A percentile compares a stretch with the other conserved stretches of the same genome.
Evolutionary conservation across 192 early-diverging fungal genomes (phyloP).

Genomic region (Podila clonocystis): DNA sequence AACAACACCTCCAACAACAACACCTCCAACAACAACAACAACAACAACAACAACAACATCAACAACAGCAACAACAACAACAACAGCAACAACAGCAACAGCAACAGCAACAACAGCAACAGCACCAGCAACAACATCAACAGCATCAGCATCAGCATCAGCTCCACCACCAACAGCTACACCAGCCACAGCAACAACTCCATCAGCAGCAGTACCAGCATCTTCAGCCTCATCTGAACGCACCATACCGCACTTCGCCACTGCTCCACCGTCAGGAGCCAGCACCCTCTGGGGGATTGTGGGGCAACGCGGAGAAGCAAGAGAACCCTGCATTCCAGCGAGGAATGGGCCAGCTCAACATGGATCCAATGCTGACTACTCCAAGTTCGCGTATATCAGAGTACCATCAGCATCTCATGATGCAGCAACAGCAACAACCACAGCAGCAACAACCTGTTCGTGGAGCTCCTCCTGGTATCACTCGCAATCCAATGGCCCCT

Average conservation of each 20-base stretch:
- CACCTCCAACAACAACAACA: slow-evolving; percentile 29
- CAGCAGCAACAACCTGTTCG: slow-evolving; percentile 6
- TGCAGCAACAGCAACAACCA: slow-evolving; percentile 22
- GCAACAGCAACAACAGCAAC: slow-evolving; percentile 21
- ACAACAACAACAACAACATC: slow-evolving; percentile 2
- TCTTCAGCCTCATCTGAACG: background rate
- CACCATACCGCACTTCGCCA: background rate
- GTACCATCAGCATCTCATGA: slow-evolving; percentile 38
- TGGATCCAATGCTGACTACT: slow-evolving; percentile 32
- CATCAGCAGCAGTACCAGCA: slow-evolving; percentile 19
- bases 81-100: slow-evolving; percentile 11
- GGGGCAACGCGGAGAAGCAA: slow-evolving; percentile 18
- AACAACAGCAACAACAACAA: slow-evolving; percentile 20
- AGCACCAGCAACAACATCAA: slow-evolving; percentile 20
- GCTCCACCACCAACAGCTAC: slow-evolving; percentile 12
- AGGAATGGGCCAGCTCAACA: slow-evolving; percentile 26
- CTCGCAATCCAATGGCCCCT: slow-evolving; percentile 16
- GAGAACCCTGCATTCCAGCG: slow-evolving; percentile 19
- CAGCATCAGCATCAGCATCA: slow-evolving; percentile 17
- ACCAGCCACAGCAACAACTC: slow-evolving; percentile 10
- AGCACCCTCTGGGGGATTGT: slow-evolving; percentile 3
- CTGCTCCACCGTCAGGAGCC: slow-evolving; percentile 17
- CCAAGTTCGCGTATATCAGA: slow-evolving; percentile 39
- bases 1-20: no score
- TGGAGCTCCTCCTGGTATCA: slow-evolving; percentile 19